phyloP scores from a whole-genome alignment of 2,329 filamentous ascomycete species.

The Mycocentrospora acerina region DNA sequence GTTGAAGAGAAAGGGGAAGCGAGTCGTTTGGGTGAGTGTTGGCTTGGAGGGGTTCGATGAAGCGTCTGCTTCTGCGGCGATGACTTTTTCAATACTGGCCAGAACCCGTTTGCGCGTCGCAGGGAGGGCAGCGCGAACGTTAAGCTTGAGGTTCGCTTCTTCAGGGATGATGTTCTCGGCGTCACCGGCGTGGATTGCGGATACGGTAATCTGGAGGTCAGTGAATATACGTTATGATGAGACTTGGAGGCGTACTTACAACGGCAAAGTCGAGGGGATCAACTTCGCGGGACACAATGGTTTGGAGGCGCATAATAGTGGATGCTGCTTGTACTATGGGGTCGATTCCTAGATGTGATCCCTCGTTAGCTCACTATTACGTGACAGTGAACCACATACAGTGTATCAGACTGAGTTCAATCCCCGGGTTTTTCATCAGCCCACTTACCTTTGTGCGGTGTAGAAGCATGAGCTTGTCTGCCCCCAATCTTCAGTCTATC shows the following conservation, averaged over 20 bases:
- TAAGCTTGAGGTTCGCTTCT: slow-evolving; percentile 56
- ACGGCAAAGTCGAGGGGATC: slow-evolving; percentile 58
- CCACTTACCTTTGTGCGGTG: slow-evolving; percentile 52
- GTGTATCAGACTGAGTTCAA: no score
- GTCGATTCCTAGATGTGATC: slow-evolving; percentile 57
- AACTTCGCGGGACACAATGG: slow-evolving; percentile 59
- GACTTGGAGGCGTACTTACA: slow-evolving; percentile 28
- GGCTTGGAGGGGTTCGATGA: slow-evolving; percentile 49
- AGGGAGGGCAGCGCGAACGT: slow-evolving; percentile 53
- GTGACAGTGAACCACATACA: no score
- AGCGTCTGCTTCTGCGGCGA: slow-evolving; percentile 57
- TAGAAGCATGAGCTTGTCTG: slow-evolving; percentile 59
- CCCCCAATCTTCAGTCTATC: slow-evolving; percentile 58
- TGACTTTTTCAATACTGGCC: slow-evolving; percentile 53
- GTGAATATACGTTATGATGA: no score
- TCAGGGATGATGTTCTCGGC: slow-evolving; percentile 63
- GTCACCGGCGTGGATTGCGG: slow-evolving; percentile 59
- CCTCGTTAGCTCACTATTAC: no score
- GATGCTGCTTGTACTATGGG: slow-evolving; percentile 60
- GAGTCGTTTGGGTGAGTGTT: slow-evolving; percentile 40
- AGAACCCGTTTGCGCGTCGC: slow-evolving; percentile 52
- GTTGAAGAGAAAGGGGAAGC: slow-evolving; percentile 56
- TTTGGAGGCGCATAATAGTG: slow-evolving; percentile 60
- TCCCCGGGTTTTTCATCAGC: no score
- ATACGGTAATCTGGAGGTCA: slow-evolving; percentile 53